Conservation (phyloP, 1,139 yeast species). For the Geotrichum europaeum region DNA sequence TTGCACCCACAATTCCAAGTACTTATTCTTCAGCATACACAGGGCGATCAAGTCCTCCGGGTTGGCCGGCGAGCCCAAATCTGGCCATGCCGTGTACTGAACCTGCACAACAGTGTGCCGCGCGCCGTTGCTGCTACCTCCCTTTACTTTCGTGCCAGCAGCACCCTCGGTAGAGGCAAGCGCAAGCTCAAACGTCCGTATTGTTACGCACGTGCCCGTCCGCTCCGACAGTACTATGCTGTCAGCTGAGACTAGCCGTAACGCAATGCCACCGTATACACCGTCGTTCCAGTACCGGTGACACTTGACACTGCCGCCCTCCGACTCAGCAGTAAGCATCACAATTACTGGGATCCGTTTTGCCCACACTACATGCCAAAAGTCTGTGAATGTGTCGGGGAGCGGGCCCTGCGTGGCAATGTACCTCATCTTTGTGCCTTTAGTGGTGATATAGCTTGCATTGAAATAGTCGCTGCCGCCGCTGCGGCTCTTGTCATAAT, state of each 20-base stretch:
- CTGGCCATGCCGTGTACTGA: slow-evolving; percentile 77
- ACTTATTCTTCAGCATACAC: slow-evolving; percentile 41
- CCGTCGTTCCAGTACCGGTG: slow-evolving; percentile 50
- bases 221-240: slow-evolving; percentile 8
- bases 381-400: slow-evolving; percentile 68
- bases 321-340: slow-evolving; percentile 57
- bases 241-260: slow-evolving; percentile 10
- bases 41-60: slow-evolving; percentile 49
- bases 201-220: slow-evolving; percentile 19
- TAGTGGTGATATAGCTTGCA: slow-evolving; percentile 48
- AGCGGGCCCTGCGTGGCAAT: slow-evolving; percentile 88
- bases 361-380: slow-evolving; percentile 69
- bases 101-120: slow-evolving; percentile 48
- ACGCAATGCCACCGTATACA: slow-evolving; percentile 26
- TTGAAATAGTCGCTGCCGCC: slow-evolving; percentile 47
- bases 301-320: slow-evolving; percentile 49
- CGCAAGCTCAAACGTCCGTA: slow-evolving; percentile 21
- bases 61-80: slow-evolving; percentile 61
- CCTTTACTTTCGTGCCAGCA: not conserved
- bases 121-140: not conserved
- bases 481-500: not conserved
- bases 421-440: slow-evolving; percentile 40
- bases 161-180: not conserved
- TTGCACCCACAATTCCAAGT: slow-evolving; percentile 26
- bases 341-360: slow-evolving; percentile 58